Percentiles rank a stretch among this genome's conserved stretches.
Evolutionary conservation across 75 land plant species (phyloP).

Genomic region (Pinus taeda): DNA sequence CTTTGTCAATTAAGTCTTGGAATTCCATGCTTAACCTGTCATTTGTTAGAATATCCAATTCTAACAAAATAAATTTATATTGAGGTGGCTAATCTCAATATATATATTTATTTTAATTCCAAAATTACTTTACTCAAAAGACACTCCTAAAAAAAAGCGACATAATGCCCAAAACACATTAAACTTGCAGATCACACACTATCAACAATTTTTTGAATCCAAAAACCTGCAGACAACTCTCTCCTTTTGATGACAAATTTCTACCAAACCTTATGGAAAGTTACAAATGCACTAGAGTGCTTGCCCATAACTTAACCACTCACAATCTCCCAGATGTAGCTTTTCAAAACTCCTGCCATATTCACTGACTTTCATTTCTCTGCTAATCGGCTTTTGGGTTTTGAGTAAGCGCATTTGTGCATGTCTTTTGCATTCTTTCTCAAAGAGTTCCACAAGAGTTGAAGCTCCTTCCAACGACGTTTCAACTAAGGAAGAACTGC

Average conservation of each 20-base stretch:
- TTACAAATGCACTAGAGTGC: conserved; percentile 51
- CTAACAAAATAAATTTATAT: no score
- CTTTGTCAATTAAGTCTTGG: no score
- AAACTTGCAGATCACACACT: no score
- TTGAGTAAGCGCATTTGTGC: conserved; percentile 45
- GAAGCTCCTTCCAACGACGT: conserved; percentile 75
- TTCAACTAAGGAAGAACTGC: conserved; percentile 55
- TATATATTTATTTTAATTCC: no score
- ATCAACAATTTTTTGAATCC: no score
- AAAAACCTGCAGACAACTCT: no score
- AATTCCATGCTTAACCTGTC: no score
- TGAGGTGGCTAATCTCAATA: no score
- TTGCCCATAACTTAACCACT: conserved; percentile 69
- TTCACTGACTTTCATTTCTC: conserved; percentile 44
- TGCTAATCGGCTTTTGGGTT: conserved; percentile 50
- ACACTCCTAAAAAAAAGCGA: no score
- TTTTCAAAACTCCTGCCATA: conserved; percentile 90
- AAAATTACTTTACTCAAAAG: no score
- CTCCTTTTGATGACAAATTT: conserved; percentile 73
- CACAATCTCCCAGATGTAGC: conserved; percentile 78
- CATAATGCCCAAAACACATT: no score
- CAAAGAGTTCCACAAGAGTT: conserved; percentile 82
- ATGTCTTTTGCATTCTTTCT: conserved; percentile 63
- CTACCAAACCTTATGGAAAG: conserved; percentile 76
- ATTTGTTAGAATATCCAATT: no score